Base-by-base conservation (phyloP, 1,284 basidiomycete species). In the Hypsizygus ulmarius region DNA sequence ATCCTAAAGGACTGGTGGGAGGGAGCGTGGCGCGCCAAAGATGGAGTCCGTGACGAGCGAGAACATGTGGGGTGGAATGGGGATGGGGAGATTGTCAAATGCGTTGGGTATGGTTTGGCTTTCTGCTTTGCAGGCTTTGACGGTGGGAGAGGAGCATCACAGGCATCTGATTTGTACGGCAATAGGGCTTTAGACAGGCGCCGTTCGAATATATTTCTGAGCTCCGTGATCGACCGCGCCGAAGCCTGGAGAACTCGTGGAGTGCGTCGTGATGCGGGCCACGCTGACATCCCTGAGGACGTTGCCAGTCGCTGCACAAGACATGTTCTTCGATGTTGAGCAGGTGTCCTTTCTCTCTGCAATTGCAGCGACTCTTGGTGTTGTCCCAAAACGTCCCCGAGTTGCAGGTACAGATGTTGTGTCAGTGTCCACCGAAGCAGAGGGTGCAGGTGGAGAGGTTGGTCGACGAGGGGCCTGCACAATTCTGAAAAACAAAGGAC, bases 161-260 rank as follows among this genome's bases (percentile, higher is more conserved):
- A 69, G 0, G 25, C 47, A 0, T 53, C 50, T 0, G 51, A 45
- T 0, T 52, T 51, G 53, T 68, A 68, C 0, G 64, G 66, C 0
- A 61, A 59, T 21, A 42, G 43, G 1, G 58, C 45, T 1, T 38
- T 10, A 34, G 1, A 39, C 21, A n/a, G 49, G 57, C 58, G 65
- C 51, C 0, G 59, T 53, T 32, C 53, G 55, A 63, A 62, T 56
- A 48, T 63, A 68, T 19, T 29, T n/a, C 11, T 57, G 56, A 51
- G 60, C 63, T 19, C 64, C 59, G 30, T 66, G 64, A 1, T 25
- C 34, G 2, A 25, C 8, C 0, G 49, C 37, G 0, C 53, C 41
- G 14, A 63, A 68, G 0, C 62, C 63, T n/a, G 0, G 59, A 62
- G 41, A 63, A 67, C 28, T 45, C 27, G 29, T 46, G 28, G n/a